Conservation (phyloP, 2,329 filamentous ascomycete genomes). For the Pyrenochaeta sp. region DNA sequence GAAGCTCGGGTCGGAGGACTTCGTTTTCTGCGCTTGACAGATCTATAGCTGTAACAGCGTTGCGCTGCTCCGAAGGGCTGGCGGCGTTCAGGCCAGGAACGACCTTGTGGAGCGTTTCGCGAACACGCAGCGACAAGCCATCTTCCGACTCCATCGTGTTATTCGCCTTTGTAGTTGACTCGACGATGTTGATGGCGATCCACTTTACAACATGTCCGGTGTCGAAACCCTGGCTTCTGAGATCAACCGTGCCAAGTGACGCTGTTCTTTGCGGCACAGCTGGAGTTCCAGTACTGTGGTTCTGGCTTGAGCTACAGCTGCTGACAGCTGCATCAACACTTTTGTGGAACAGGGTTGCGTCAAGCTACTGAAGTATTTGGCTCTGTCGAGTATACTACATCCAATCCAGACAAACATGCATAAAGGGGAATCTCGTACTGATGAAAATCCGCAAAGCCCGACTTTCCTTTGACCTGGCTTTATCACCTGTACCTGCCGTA, state of each 20-base stretch:
- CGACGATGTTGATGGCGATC: no score
- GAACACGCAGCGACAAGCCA: conserved; percentile 35
- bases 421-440: conserved; percentile 21
- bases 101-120: conserved; percentile 22
- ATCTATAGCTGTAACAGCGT: conserved; percentile 25
- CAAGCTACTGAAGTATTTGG: no score
- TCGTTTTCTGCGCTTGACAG: conserved; percentile 38
- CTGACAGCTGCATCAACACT: conserved; percentile 10
- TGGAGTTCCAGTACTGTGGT: conserved; percentile 12
- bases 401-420: conserved; percentile 14
- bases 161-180: no score
- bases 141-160: conserved; percentile 32
- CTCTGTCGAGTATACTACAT: conserved; percentile 8
- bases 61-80: conserved; percentile 15
- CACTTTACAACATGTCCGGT: background rate
- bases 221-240: background rate
- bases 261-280: conserved; percentile 15
- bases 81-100: conserved; percentile 11
- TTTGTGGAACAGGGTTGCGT: no score
- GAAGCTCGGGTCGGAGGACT: conserved; percentile 32
- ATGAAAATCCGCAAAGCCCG: conserved; percentile 10
- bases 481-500: conserved; percentile 4
- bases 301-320: conserved; percentile 6
- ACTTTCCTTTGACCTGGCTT: background rate
- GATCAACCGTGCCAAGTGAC: conserved; percentile 7